phyloP scores from a whole-genome alignment of 2,329 filamentous ascomycete species.

The Calonectria hongkongensis region DNA sequence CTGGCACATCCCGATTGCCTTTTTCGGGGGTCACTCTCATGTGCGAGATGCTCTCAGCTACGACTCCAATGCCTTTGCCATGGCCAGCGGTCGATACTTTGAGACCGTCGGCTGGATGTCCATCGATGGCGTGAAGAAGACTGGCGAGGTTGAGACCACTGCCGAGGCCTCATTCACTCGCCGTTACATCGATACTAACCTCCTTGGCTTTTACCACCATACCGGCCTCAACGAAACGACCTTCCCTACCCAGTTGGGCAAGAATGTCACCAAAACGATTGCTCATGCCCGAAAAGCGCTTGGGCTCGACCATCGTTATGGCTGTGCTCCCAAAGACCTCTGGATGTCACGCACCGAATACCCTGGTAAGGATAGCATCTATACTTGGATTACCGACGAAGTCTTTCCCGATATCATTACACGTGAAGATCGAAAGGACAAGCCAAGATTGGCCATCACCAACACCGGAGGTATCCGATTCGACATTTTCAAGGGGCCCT shows the following conservation, averaged over 20 bases:
- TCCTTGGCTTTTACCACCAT: conserved; percentile 89
- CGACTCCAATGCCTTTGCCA: conserved; percentile 84
- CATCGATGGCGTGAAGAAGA: conserved; percentile 76
- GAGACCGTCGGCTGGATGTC: conserved; percentile 97
- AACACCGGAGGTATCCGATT: conserved; percentile 97
- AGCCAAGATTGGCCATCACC: conserved; percentile 82
- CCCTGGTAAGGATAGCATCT: conserved; percentile 84
- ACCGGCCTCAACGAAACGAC: conserved; percentile 81
- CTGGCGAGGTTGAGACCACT: conserved; percentile 55
- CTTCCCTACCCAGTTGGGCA: conserved; percentile 86
- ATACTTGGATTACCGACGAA: conserved; percentile 84
- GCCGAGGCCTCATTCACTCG: conserved; percentile 78
- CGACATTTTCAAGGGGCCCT: conserved; percentile 94
- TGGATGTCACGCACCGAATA: conserved; percentile 90
- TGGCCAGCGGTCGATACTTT: conserved; percentile 94
- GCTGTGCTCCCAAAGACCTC: conserved; percentile 87
- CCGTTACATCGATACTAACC: conserved; percentile 95
- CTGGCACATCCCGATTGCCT: conserved; percentile 89
- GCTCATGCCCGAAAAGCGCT: conserved; percentile 80
- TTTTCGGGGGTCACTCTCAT: conserved; percentile 94
- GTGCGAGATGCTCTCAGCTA: conserved; percentile 89
- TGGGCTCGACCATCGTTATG: conserved; percentile 82
- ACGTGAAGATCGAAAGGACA: conserved; percentile 74
- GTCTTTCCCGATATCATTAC: conserved; percentile 82
- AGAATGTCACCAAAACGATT: conserved; percentile 83